Evolutionary conservation across 1,284 basidiomycete species (phyloP).

Genomic region (Microbotryomycetes sp.): DNA sequence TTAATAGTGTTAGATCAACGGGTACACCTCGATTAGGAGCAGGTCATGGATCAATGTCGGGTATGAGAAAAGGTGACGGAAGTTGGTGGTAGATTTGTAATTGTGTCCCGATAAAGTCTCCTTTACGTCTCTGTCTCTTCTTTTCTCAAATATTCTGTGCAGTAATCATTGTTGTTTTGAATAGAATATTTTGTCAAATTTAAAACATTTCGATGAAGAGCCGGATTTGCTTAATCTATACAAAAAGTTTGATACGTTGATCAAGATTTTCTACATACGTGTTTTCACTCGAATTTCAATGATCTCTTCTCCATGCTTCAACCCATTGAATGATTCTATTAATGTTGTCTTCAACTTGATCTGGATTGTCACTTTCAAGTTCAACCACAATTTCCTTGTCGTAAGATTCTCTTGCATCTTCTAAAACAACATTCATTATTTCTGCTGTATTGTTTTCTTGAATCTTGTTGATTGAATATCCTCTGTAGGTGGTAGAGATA

Average conservation of each 20-base stretch:
- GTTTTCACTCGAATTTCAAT: slow-evolving; percentile 2
- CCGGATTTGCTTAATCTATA: background rate
- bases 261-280: background rate
- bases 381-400: slow-evolving; percentile 78
- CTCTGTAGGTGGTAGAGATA: slow-evolving; percentile 56
- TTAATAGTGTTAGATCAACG: background rate
- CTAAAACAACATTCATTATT: slow-evolving; percentile 89
- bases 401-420: slow-evolving; percentile 84
- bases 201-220: background rate
- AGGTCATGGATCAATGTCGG: slow-evolving; percentile 19
- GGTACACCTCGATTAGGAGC: slow-evolving; percentile 15
- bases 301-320: slow-evolving; percentile 16
- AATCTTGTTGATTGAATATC: slow-evolving; percentile 85
- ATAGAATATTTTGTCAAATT: background rate
- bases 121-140: background rate
- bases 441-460: slow-evolving; percentile 98
- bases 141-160: background rate
- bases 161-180: no score
- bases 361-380: slow-evolving; percentile 67
- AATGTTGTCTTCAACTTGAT: slow-evolving; percentile 82
- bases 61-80: slow-evolving; percentile 16
- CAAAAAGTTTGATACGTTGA: background rate
- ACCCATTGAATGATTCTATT: slow-evolving; percentile 73
- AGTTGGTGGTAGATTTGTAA: slow-evolving; percentile 21
- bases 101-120: slow-evolving; percentile 3